Percentiles rank a stretch among this genome's conserved stretches.
These are phyloP conservation scores for Aspergillus funiculosus DNA, from an alignment of 495 filamentous ascomycete genomes.

Conservation along the genomic window DNA sequence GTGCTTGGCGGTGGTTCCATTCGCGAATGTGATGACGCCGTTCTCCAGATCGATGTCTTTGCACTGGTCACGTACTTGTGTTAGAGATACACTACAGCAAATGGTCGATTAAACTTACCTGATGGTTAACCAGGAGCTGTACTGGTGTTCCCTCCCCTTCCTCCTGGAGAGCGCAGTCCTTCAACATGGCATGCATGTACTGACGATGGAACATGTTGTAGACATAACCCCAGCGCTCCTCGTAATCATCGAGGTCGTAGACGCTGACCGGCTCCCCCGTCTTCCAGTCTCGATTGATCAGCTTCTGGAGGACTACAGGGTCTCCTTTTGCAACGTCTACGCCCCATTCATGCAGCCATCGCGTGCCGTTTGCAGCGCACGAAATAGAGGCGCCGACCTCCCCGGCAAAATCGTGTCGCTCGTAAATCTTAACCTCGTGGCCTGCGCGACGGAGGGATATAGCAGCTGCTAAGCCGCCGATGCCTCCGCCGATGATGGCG, in stretches of 20 bases:
- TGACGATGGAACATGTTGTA: constrained; percentile 55
- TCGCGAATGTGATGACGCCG: constrained; percentile 34
- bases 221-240: constrained; percentile 40
- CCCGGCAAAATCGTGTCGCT: constrained; percentile 37
- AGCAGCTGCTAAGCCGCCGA: constrained; percentile 61
- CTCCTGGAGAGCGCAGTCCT: constrained; percentile 40
- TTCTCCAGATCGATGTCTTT: constrained; percentile 32
- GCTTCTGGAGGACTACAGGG: constrained; percentile 41
- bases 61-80: constrained; percentile 19
- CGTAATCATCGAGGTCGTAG: constrained; percentile 41
- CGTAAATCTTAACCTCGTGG: constrained; percentile 51
- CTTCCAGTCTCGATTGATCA: constrained; percentile 48
- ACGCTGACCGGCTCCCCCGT: constrained; percentile 42
- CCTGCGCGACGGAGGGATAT: constrained; percentile 60
- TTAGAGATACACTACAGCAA: neutral
- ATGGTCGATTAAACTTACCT: constrained; percentile 16
- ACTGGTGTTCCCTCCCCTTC: constrained; percentile 40
- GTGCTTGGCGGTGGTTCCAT: constrained; percentile 29
- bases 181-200: constrained; percentile 52
- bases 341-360: constrained; percentile 43
- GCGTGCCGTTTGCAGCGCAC: constrained; percentile 41
- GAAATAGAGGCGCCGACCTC: constrained; percentile 42
- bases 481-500: constrained; percentile 60
- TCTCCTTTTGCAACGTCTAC: constrained; percentile 41
- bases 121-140: constrained; percentile 39